Evolutionary conservation across 768 basidiomycete genomes (phyloP).

Genomic region (Lactifluus rugatus): DNA sequence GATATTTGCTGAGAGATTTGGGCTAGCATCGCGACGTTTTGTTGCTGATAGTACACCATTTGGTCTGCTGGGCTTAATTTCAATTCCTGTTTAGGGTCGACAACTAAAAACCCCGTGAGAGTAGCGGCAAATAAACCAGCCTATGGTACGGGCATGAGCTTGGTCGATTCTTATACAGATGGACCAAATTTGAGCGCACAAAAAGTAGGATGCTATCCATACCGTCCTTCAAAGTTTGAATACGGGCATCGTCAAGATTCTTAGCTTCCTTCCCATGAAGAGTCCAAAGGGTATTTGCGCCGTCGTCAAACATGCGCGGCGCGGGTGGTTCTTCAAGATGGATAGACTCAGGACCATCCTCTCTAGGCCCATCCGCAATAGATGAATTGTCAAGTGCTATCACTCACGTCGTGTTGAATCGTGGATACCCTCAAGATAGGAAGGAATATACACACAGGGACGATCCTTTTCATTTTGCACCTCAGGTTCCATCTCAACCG

Average conservation of each 20-base stretch:
- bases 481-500: neutral
- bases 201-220: too few species aligned
- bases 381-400: neutral
- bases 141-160: neutral
- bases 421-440: neutral
- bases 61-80: neutral
- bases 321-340: neutral
- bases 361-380: too few species aligned
- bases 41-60: too few species aligned
- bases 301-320: constrained; percentile 25
- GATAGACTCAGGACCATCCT: too few species aligned
- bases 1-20: constrained; percentile 7
- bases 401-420: neutral
- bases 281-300: constrained; percentile 31
- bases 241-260: constrained; percentile 26
- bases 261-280: too few species aligned
- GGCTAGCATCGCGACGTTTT: too few species aligned
- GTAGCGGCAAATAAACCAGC: too few species aligned
- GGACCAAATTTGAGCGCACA: constrained; percentile 15
- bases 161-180: neutral
- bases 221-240: constrained; percentile 31
- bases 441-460: neutral
- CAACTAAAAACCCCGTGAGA: neutral
- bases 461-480: neutral
- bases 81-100: neutral